Evolutionary conservation across 164 flowering plant genomes (phyloP).

Genomic region (Tinospora cordifolia): DNA sequence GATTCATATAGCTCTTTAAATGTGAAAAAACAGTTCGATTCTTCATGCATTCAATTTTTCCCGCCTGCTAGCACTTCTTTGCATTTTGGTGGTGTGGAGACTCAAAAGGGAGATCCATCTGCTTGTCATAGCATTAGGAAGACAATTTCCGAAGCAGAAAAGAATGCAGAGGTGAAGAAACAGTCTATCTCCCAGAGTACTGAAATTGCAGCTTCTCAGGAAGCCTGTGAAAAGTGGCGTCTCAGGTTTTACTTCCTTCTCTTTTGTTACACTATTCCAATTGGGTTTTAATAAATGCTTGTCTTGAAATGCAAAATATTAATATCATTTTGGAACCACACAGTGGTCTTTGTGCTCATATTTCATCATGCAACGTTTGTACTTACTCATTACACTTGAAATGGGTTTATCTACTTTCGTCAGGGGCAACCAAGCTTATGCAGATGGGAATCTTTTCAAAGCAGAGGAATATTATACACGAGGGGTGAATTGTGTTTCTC

Average conservation of each 20-base stretch:
- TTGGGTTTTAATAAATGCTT: not conserved
- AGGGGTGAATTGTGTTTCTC: conserved; percentile 58
- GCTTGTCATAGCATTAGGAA: conserved; percentile 18
- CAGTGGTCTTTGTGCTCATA: not conserved
- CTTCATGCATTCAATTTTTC: conserved; percentile 31
- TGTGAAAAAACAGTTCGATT: conserved; percentile 27
- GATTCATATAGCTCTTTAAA: conserved; percentile 27
- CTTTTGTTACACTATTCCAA: not conserved
- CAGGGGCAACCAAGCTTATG: conserved; percentile 95
- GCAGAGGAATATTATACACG: conserved; percentile 82
- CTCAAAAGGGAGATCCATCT: conserved; percentile 16
- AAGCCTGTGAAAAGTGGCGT: conserved; percentile 75
- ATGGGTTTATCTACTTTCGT: conserved; percentile 8
- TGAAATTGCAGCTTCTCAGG: conserved; percentile 32
- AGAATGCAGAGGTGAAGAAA: conserved; percentile 21
- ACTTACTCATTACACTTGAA: not conserved
- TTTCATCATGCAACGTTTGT: not conserved
- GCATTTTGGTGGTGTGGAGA: conserved; percentile 17
- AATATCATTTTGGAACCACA: not conserved
- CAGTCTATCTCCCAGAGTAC: conserved; percentile 20
- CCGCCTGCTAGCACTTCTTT: conserved; percentile 32
- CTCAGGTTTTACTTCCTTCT: conserved; percentile 33
- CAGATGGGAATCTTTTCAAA: conserved; percentile 52
- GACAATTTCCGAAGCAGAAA: conserved; percentile 12
- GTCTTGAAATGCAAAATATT: not conserved